Evolutionary conservation across 2,329 filamentous ascomycete genomes (phyloP).

Genomic region (Lizonia empirigonia): DNA sequence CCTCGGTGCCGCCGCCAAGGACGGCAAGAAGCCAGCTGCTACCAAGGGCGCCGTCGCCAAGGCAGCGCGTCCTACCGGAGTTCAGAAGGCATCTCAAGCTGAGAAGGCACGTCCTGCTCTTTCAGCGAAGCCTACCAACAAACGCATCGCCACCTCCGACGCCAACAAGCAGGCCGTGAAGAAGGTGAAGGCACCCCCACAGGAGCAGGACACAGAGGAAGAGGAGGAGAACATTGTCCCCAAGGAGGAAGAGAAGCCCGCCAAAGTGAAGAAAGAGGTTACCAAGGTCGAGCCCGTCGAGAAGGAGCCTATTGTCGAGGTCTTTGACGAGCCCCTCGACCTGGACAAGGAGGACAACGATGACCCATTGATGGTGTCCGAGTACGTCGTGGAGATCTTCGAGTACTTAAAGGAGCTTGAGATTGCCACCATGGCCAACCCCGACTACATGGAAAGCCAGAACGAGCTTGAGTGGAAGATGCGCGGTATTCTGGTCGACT

Average conservation of each 20-base stretch:
- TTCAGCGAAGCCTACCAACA: not conserved
- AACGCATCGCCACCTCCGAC: conserved; percentile 68
- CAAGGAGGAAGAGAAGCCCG: conserved; percentile 59
- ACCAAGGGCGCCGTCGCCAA: conserved; percentile 70
- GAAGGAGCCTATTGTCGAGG: conserved; percentile 25
- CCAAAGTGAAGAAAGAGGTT: conserved; percentile 59
- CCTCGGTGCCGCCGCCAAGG: conserved; percentile 48
- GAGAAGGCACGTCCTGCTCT: conserved; percentile 25
- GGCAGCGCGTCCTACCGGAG: conserved; percentile 74
- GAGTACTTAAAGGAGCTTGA: conserved; percentile 92
- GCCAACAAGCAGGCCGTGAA: conserved; percentile 65
- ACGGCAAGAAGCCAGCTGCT: conserved; percentile 71
- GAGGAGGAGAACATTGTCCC: conserved; percentile 29
- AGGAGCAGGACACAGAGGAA: conserved; percentile 46
- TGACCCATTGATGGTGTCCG: conserved; percentile 96
- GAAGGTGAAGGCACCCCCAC: conserved; percentile 66
- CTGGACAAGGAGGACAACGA: conserved; percentile 87
- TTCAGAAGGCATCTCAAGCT: conserved; percentile 72
- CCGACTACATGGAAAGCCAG: conserved; percentile 93
- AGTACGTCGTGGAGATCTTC: conserved; percentile 97
- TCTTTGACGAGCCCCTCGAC: conserved; percentile 54
- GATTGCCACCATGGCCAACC: conserved; percentile 79
- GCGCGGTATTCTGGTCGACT: conserved; percentile 94
- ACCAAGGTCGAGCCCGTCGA: conserved; percentile 45
- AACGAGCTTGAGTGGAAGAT: conserved; percentile 98